Base-by-base conservation (phyloP, 1,284 basidiomycete genomes). In the Retiboletus flavoniger region DNA sequence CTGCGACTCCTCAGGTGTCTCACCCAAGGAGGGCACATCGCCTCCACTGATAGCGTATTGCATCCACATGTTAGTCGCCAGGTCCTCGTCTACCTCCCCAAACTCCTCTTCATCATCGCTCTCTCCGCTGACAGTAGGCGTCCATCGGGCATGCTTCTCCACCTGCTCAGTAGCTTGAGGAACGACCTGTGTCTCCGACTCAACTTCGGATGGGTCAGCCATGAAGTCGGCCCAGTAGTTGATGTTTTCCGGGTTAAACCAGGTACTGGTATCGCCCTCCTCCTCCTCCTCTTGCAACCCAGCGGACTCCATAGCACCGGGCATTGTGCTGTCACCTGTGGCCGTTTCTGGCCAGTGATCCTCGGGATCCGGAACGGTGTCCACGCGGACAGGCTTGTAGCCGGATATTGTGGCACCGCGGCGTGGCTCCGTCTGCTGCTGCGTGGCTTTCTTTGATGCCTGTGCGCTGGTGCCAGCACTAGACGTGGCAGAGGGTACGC, bases 71-170 rank as follows among this genome's bases (percentile, higher is more conserved):
- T 51, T 53, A 11, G 54, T 53, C 35, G 38, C 67, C 49, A 70
- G 44, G 2, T 41, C 47, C 3, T 56, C 54, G 14, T 59, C 67
- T 9, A 11, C 51, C 1, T 32, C 65, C 7, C 45, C 65, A 10
- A 47, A 24, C 17, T 48, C 61, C 0, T 55, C 68, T 2, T 69
- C 69, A 2, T 65, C 66, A 0, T 66, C 67, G 31, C 57, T 64
- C 32, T 63, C 62, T 26, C 41, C 55, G 16, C 24, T 21, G 19
- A 55, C 51, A 13, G 59, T 60, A 1, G 74, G 74, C 31, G 65
- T 75, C 74, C 74, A 74, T 43, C 63, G 58, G 5, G 58, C 71
- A 13, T 75, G 74, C 48, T 69, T 67, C 17, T 56, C 60, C 24
- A 54, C 50, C 38, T 56, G 59, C 35, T 55, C 56, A n/a, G 53